Evolutionary conservation across 345 rosid genomes (phyloP).

Genomic region (Cochlearia excelsa): DNA sequence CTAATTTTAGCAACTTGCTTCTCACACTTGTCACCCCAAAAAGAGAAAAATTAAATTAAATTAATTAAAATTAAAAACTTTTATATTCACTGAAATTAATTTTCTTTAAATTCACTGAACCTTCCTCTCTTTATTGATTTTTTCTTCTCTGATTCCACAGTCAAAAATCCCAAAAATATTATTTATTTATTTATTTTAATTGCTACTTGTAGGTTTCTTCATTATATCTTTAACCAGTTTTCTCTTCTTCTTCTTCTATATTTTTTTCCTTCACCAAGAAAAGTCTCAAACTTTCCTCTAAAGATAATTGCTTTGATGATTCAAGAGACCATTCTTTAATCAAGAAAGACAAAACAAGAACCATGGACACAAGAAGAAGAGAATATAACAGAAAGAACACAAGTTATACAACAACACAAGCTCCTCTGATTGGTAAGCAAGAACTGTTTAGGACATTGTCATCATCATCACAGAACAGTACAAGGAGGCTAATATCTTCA

Average conservation of each 20-base stretch:
- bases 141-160: constrained; percentile 30
- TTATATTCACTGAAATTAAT: too few species aligned
- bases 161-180: constrained; percentile 23
- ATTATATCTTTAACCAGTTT: constrained; percentile 23
- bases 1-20: constrained; percentile 37
- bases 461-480: constrained; percentile 36
- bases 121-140: constrained; percentile 29
- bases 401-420: constrained; percentile 16
- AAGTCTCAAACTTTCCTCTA: constrained; percentile 14
- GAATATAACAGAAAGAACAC: constrained; percentile 16
- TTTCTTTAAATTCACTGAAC: constrained; percentile 38
- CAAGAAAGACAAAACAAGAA: constrained; percentile 9
- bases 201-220: constrained; percentile 24
- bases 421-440: constrained; percentile 24
- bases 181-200: constrained; percentile 8
- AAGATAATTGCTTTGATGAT: constrained; percentile 17
- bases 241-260: constrained; percentile 21
- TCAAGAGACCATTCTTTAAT: constrained; percentile 13
- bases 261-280: background rate
- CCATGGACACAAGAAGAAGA: constrained; percentile 33
- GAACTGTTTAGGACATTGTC: constrained; percentile 35
- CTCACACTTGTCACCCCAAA: constrained; percentile 34
- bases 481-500: constrained; percentile 39
- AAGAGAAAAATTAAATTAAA: constrained; percentile 7
- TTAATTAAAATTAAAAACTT: background rate